phyloP scores from a whole-genome alignment of 2,329 filamentous ascomycete species.

The Hypoxylon sp. region DNA sequence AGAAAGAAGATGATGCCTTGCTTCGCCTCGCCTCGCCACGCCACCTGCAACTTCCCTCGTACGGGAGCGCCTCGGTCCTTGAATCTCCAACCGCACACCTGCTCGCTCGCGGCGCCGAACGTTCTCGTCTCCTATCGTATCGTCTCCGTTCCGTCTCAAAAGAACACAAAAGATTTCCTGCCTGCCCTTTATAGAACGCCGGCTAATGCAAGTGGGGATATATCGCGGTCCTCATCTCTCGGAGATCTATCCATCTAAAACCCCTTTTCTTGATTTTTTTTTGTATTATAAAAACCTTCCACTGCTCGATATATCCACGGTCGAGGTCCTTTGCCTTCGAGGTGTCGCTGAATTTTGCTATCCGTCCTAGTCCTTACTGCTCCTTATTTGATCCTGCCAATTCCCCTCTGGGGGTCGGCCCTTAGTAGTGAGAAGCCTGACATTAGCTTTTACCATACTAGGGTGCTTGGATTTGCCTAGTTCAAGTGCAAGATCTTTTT shows the following conservation, averaged over 20 bases:
- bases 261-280: slow-evolving; percentile 4
- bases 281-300: neutral
- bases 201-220: slow-evolving; percentile 41
- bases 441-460: neutral
- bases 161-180: slow-evolving; percentile 10
- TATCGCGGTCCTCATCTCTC: slow-evolving; percentile 28
- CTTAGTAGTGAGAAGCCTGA: neutral
- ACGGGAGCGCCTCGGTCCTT: neutral
- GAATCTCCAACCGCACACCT: neutral
- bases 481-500: slow-evolving; percentile 76
- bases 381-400: neutral
- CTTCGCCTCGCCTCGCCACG: no score
- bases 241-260: slow-evolving; percentile 32
- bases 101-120: neutral
- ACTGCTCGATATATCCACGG: neutral
- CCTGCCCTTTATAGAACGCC: slow-evolving; percentile 36
- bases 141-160: neutral
- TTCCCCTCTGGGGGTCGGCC: neutral
- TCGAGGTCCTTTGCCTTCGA: slow-evolving; percentile 2
- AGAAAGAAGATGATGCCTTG: slow-evolving; percentile 12
- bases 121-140: no score
- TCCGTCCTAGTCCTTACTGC: neutral
- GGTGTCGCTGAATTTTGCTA: neutral
- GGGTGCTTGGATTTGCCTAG: slow-evolving; percentile 39
- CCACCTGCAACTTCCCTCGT: no score